Conservation (phyloP, 257 asterid species). For the Coffea canephora region DNA sequence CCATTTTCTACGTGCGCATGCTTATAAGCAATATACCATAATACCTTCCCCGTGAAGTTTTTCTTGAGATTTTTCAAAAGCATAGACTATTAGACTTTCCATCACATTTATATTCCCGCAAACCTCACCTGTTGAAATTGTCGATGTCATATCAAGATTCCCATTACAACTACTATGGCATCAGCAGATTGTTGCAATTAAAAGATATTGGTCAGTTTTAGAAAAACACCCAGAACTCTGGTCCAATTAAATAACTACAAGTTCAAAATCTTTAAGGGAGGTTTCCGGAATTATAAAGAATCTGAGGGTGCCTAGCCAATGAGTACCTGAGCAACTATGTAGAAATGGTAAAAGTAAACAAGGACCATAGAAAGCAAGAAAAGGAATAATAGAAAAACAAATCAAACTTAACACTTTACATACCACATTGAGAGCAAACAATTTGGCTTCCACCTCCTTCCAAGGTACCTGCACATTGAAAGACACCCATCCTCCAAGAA, state of each 20-base stretch:
- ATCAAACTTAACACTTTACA: slow-evolving; percentile 20
- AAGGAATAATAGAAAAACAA: background rate
- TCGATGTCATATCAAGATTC: background rate
- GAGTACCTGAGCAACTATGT: background rate
- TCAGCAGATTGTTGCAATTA: background rate
- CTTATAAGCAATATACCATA: background rate
- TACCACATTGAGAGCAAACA: slow-evolving; percentile 76
- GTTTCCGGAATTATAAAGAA: background rate
- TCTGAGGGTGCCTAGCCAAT: background rate
- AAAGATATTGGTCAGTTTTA: background rate
- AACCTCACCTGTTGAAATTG: background rate
- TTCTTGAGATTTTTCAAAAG: no score
- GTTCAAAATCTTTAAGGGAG: background rate
- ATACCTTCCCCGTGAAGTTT: background rate
- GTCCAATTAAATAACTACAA: background rate
- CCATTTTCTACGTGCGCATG: background rate
- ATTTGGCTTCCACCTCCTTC: slow-evolving; percentile 79
- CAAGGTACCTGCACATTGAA: slow-evolving; percentile 55
- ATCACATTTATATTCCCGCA: background rate
- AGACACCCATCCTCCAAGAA: slow-evolving; percentile 57
- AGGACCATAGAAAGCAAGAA: background rate
- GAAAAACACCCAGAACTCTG: background rate
- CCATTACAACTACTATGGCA: background rate
- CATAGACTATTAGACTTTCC: background rate
- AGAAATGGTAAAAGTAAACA: background rate